A percentile compares a stretch with the other conserved stretches of the same genome.
Evolutionary conservation across 176 grass and related monocot species (phyloP).

Genomic region (Luzula sylvatica): DNA sequence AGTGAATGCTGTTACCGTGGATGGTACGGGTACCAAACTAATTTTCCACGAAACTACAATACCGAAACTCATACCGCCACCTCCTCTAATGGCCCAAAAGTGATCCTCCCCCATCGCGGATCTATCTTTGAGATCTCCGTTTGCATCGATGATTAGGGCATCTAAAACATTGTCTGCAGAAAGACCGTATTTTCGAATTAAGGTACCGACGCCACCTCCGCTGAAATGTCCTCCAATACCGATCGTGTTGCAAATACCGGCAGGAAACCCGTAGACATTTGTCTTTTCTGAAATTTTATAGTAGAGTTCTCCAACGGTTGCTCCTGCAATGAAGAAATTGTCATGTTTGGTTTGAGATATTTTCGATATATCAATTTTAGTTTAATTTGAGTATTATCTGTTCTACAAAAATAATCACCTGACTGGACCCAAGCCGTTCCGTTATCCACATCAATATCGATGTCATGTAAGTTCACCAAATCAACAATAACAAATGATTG

Average conservation of each 20-base stretch:
- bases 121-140: slow-evolving; percentile 29
- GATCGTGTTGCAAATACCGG: no score
- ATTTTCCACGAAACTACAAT: slow-evolving; percentile 60
- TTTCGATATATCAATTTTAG: no score
- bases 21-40: slow-evolving; percentile 42
- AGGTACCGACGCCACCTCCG: slow-evolving; percentile 42
- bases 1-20: slow-evolving; percentile 31
- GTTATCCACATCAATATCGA: no score
- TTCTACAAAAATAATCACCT: no score
- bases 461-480: slow-evolving; percentile 23
- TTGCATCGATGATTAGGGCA: slow-evolving; percentile 40
- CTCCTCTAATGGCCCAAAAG: slow-evolving; percentile 72
- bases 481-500: slow-evolving; percentile 42
- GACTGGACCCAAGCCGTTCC: slow-evolving; percentile 28
- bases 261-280: slow-evolving; percentile 34
- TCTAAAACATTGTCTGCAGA: slow-evolving; percentile 50
- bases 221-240: no score
- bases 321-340: slow-evolving; percentile 5
- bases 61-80: slow-evolving; percentile 61
- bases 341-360: no score
- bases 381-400: no score
- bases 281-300: slow-evolving; percentile 27
- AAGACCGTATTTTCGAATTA: slow-evolving; percentile 48
- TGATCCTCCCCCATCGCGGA: slow-evolving; percentile 41
- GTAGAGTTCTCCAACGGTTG: slow-evolving; percentile 54